Evolutionary conservation across 768 basidiomycete species (phyloP), one percentile per base, ranked within the genome.

Genomic region (Rickenella mellea): DNA sequence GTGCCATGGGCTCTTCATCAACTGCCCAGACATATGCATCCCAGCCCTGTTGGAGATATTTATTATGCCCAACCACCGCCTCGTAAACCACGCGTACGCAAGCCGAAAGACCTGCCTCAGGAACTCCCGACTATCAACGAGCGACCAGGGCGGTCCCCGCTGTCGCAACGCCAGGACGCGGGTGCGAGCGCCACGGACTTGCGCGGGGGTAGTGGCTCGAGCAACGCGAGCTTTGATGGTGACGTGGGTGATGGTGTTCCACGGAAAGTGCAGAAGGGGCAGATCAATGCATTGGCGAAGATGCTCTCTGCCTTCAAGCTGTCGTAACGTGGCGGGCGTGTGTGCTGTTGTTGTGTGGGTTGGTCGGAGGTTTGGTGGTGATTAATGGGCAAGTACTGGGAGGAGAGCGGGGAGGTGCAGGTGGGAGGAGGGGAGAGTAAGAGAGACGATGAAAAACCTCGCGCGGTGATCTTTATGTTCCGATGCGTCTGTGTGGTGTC

Each of bases 241-340:
- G 55, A 47, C 33, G 48, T 47, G 27, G 45, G 71, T 42, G 70
- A 73, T 26, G 67, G 70, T 38, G 63, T 64, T 38, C 74, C 76
- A 40, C 60, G 86, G 72, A 89, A 84, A 66, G 82, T 86, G 55
- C 81, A 88, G 67, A 90, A 82, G 63, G 85, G 83, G 37, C 90
- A 92, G 69, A 91, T 91, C 65, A 80, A 81, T 54, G 76, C 86
- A 30, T 69, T 93, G 53, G 89, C 89, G 44, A 92, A 92, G 79
- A 88, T 93, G 86, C 67, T 92, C 45, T 87, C 80, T 44, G 83
- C 83, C 40, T 61, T 87, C 62, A 10, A 30, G 10, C 30, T 32
- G 30, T 7, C 30, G 20, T 3, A 3, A 7, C 30, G 20, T 19
- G 20, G 30, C n/a, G 20, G 30, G 20, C 10, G 10, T 30, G 10